phyloP scores from a whole-genome alignment of 1,284 basidiomycete genomes.

The Baeospora myosura region DNA sequence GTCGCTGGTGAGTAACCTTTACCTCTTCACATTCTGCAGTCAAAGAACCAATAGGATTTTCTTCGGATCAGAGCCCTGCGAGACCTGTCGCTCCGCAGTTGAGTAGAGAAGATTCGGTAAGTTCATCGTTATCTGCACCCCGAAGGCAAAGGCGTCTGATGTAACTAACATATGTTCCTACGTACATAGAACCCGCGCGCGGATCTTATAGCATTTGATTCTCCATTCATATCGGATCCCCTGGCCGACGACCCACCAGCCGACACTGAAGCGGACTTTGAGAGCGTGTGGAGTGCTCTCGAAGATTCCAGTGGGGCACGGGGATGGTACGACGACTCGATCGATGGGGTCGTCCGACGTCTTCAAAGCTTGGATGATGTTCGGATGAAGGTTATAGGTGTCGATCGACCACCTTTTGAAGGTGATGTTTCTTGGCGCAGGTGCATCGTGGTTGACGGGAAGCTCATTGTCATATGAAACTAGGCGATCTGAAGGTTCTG shows the following conservation, averaged over 20 bases:
- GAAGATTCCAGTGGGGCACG: conserved; percentile 38
- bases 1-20: conserved; percentile 16
- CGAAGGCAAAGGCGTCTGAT: too few relatives aligned
- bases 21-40: too few relatives aligned
- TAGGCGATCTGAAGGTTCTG: conserved; percentile 61
- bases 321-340: conserved; percentile 58
- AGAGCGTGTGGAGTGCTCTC: conserved; percentile 44
- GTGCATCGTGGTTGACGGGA: conserved; percentile 1
- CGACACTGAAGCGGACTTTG: conserved; percentile 37
- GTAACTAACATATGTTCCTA: too few relatives aligned
- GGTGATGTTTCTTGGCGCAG: conserved; percentile 37
- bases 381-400: conserved; percentile 41
- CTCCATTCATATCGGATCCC: conserved; percentile 51
- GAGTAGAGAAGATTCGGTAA: too few relatives aligned
- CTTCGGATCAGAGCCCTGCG: too few relatives aligned
- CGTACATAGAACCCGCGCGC: conserved; percentile 34
- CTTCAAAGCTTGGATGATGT: conserved; percentile 41
- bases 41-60: background rate
- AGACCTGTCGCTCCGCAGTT: too few relatives aligned
- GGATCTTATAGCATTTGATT: conserved; percentile 65
- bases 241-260: conserved; percentile 13
- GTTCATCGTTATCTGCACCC: too few relatives aligned
- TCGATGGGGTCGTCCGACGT: conserved; percentile 43
- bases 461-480: conserved; percentile 6
- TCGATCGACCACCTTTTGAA: conserved; percentile 50